Evolutionary conservation across 768 basidiomycete species (phyloP).

Genomic region (Kwoniella bestiolae): DNA sequence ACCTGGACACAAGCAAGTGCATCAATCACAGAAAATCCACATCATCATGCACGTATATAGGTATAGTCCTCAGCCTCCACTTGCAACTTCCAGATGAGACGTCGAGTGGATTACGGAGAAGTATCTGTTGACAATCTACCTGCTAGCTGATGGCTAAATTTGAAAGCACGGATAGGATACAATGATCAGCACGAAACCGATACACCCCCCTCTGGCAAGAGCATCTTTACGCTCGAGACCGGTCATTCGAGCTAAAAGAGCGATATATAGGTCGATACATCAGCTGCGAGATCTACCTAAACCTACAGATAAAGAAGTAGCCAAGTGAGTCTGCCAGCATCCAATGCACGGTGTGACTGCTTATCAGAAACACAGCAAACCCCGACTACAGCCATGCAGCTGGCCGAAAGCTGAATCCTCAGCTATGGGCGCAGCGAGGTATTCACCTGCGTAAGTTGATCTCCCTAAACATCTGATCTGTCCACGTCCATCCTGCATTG

Average conservation of each 20-base stretch:
- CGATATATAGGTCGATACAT: slow-evolving; percentile 20
- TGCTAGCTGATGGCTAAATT: background rate
- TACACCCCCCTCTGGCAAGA: background rate
- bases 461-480: background rate
- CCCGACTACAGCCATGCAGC: slow-evolving; percentile 27
- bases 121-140: background rate
- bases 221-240: background rate
- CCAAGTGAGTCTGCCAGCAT: slow-evolving; percentile 19
- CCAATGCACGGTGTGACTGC: background rate
- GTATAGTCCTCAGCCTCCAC: slow-evolving; percentile 9
- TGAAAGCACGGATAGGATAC: too few relatives aligned
- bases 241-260: background rate
- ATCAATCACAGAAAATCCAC: slow-evolving; percentile 2
- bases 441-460: slow-evolving; percentile 24
- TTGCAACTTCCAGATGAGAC: background rate
- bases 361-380: slow-evolving; percentile 12
- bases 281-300: slow-evolving; percentile 28
- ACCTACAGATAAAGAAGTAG: slow-evolving; percentile 21
- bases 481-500: too few relatives aligned
- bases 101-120: background rate
- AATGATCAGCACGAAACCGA: background rate
- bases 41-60: background rate
- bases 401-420: slow-evolving; percentile 28
- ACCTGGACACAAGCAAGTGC: background rate
- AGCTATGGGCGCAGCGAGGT: slow-evolving; percentile 21